Evolutionary conservation across 1,284 basidiomycete genomes (phyloP).

Genomic region (Trichosporon faecale): DNA sequence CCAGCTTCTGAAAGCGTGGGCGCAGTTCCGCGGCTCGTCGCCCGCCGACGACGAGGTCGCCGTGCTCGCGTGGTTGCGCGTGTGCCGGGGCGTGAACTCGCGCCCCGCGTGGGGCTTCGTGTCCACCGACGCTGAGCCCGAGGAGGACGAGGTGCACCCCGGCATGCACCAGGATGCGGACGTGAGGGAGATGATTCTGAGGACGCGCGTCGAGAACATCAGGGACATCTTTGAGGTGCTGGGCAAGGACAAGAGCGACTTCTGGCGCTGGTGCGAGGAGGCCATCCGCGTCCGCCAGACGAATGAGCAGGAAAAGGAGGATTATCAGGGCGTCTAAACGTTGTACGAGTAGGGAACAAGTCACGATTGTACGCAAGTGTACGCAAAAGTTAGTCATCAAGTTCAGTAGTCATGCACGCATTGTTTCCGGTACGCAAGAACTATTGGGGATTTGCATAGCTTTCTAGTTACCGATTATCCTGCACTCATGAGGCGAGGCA

Average conservation of each 20-base stretch:
- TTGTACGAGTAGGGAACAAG: not conserved
- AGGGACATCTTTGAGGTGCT: slow-evolving; percentile 35
- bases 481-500: not conserved
- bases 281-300: slow-evolving; percentile 22
- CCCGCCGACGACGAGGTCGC: slow-evolving; percentile 32
- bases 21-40: slow-evolving; percentile 14
- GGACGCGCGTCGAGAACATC: slow-evolving; percentile 35
- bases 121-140: not conserved
- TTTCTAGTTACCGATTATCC: not conserved
- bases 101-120: slow-evolving; percentile 15
- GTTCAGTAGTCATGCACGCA: slow-evolving; percentile 5
- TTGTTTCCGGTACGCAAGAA: not conserved
- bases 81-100: slow-evolving; percentile 29
- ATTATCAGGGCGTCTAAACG: slow-evolving; percentile 11
- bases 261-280: slow-evolving; percentile 43
- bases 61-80: slow-evolving; percentile 40
- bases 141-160: not conserved
- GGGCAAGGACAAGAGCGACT: slow-evolving; percentile 24
- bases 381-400: not conserved
- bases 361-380: not conserved
- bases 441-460: not conserved
- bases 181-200: slow-evolving; percentile 19
- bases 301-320: slow-evolving; percentile 9
- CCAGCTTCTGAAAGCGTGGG: slow-evolving; percentile 30
- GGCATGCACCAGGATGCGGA: not conserved